These are phyloP conservation scores for Cadophora malorum DNA, from an alignment of 2,329 filamentous ascomycete species.

Conservation along the genomic window DNA sequence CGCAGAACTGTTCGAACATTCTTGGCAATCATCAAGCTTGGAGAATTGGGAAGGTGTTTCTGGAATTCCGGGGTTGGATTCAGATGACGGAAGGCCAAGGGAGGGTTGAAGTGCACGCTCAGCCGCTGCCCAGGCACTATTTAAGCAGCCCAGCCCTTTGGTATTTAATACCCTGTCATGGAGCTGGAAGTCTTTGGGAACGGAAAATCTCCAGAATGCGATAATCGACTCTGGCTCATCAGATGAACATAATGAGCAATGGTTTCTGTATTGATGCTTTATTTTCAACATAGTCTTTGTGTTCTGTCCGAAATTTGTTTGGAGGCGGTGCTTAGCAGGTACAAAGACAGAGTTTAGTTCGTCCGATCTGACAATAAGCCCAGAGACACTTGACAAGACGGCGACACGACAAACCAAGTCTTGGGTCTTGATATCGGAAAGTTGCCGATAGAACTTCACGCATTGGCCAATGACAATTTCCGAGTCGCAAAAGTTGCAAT, in stretches of 20 bases:
- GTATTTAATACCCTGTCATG: neutral
- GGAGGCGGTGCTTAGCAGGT: neutral
- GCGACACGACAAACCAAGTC: neutral
- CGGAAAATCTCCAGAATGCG: neutral
- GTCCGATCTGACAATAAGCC: neutral
- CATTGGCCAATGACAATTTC: neutral
- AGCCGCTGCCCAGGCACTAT: slow-evolving; percentile 9
- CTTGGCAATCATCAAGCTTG: neutral
- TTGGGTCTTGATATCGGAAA: slow-evolving; percentile 1
- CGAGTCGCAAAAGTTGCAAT: neutral
- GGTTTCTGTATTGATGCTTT: neutral
- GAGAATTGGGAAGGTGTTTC: neutral
- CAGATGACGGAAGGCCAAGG: slow-evolving; percentile 4
- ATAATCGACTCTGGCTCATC: neutral
- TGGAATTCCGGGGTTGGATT: neutral
- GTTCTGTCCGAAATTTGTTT: neutral
- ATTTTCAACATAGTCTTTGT: neutral
- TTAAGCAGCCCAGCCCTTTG: neutral
- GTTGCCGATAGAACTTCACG: neutral
- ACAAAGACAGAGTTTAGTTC: neutral
- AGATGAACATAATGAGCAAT: neutral
- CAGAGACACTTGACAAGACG: neutral
- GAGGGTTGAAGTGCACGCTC: neutral
- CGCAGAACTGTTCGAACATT: neutral
- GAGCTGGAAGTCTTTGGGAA: neutral